phyloP scores from a whole-genome alignment of 345 rosid species.

The Triadica sebifera region DNA sequence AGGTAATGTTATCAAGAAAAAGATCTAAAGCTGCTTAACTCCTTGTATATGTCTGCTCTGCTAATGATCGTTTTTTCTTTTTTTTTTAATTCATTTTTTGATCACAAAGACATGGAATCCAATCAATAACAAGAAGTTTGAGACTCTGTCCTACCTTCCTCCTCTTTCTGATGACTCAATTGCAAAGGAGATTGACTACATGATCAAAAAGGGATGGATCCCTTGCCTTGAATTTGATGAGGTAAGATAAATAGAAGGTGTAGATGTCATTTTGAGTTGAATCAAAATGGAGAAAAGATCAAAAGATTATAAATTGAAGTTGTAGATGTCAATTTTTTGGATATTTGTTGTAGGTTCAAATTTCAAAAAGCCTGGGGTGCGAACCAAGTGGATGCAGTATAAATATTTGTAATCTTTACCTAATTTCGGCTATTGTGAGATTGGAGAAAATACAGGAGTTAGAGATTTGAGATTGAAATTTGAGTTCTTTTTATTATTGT shows the following conservation, averaged over 20 bases:
- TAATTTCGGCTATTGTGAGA: no score
- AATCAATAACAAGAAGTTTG: constrained; percentile 53
- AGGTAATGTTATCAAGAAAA: constrained; percentile 34
- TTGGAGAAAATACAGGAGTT: no score
- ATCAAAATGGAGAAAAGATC: background rate
- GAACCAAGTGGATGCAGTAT: no score
- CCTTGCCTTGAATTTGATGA: constrained; percentile 73
- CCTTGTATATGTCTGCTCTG: background rate
- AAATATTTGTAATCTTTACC: no score
- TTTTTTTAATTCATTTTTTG: background rate
- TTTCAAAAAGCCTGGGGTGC: no score
- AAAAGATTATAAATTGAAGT: no score
- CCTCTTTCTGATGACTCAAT: constrained; percentile 46
- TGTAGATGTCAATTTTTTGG: no score
- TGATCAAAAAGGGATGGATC: constrained; percentile 59
- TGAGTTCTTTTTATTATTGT: no score
- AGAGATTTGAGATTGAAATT: no score
- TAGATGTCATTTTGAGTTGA: background rate
- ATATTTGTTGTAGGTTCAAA: no score
- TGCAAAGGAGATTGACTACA: constrained; percentile 61
- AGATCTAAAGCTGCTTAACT: background rate
- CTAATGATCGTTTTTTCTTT: background rate
- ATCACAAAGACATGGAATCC: constrained; percentile 63
- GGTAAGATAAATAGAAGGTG: constrained; percentile 28
- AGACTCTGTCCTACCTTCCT: constrained; percentile 53